Evolutionary conservation across 352 stramenopile species (phyloP).

Genomic region (Aphanomyces invadans): DNA sequence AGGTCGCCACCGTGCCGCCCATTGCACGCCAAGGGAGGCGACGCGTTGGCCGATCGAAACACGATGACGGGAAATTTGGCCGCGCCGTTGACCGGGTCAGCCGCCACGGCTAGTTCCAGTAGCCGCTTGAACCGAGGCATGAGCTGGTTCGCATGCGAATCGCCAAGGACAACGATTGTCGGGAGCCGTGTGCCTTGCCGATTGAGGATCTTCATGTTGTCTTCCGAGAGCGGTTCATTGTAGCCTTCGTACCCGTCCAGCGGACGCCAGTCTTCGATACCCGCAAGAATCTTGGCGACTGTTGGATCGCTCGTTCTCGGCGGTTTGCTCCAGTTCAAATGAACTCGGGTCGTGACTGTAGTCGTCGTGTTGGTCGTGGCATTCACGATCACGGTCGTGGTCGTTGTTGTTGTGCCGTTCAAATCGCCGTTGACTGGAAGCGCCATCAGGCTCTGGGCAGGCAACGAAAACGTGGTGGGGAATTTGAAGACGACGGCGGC

Average conservation of each 20-base stretch:
- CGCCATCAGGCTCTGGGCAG: neutral
- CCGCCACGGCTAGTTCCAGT: neutral
- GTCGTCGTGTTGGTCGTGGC: neutral
- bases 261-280: neutral
- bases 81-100: neutral
- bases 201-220: slow-evolving; percentile 9
- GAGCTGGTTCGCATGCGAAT: slow-evolving; percentile 21
- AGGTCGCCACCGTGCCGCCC: neutral
- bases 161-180: slow-evolving; percentile 12
- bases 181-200: neutral
- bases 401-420: neutral
- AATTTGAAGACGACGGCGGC: neutral
- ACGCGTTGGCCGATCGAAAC: neutral
- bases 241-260: neutral
- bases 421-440: neutral
- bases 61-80: neutral
- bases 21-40: slow-evolving; percentile 1
- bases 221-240: slow-evolving; percentile 1
- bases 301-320: slow-evolving; percentile 3
- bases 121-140: slow-evolving; percentile 1
- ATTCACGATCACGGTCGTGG: neutral
- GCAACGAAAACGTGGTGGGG: neutral
- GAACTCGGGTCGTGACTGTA: neutral
- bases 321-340: slow-evolving; percentile 21
- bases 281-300: slow-evolving; percentile 19